Base-by-base conservation (phyloP, 2,329 filamentous ascomycete genomes). In the Arthrobotrys entomopaga region DNA sequence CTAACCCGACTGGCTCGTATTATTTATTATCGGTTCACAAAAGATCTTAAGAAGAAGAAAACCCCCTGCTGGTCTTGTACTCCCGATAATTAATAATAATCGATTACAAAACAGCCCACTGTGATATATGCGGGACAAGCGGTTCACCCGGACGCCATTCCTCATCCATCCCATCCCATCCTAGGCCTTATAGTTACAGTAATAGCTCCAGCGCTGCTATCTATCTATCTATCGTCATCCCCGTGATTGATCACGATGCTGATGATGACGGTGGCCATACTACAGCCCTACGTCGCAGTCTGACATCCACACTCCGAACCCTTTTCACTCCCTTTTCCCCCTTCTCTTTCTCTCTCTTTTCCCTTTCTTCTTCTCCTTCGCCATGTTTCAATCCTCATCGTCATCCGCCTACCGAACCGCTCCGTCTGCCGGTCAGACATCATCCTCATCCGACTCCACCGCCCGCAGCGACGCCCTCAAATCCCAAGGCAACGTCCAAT, bases 381-480 rank as follows among this genome's bases (percentile, higher is more conserved):
- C n/a, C 10, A 73, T 73, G 69, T 73, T 73, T 61, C 69, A 73
- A 56, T 54, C 60, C 6, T 57, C 66, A 26, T 50, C 65, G 20
- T 19, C 57, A 56, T 50, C 46, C 11, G 67, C 52, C 7, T 61
- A 61, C 57, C 61, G 61, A 56, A 56, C 54, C 19, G 40, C 48
- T 26, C 6, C 20, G 22, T 42, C 75, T 57, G 59, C 56, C 38
- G 56, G 71, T 29, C 73, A 70, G 48, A 49, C 49, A n/a, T 19
- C 69, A 15, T 56, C 46, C 16, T 72, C 76, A 4, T 67, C 71
- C 22, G 42, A 72, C 52, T 56, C 76, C 42, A 57, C 73, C 53
- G 61, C 76, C 22, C 73, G 78, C 50, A 73, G 76, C 16, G 71
- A 78, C 66, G 74, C 65, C 24, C 77, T 78, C 59, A 78, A 78